Conservation (phyloP, 164 flowering plant species). For the Vitis cinerea region DNA sequence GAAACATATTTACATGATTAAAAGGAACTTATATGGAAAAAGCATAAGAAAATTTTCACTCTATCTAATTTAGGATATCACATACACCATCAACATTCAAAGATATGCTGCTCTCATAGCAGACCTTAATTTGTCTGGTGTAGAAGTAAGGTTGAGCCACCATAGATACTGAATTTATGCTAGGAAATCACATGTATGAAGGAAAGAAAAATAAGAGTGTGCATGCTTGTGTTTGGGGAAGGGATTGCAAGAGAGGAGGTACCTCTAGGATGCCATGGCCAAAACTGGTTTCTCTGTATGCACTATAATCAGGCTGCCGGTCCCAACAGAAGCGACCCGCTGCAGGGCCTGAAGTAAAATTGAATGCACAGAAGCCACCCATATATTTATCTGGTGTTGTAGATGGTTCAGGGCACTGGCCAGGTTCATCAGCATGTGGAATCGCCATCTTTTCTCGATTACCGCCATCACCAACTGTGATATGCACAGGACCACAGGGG, state of each 20-base stretch:
- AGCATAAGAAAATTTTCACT: no score
- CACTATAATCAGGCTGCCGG: slow-evolving; percentile 92
- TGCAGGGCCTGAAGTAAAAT: slow-evolving; percentile 88
- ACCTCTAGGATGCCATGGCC: slow-evolving; percentile 97
- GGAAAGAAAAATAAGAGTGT: not conserved
- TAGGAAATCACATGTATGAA: not conserved
- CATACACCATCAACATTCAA: no score
- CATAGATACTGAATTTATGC: not conserved
- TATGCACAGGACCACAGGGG: slow-evolving; percentile 89
- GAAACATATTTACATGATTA: no score
- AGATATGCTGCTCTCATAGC: no score
- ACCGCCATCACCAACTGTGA: slow-evolving; percentile 87
- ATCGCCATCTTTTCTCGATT: slow-evolving; percentile 80
- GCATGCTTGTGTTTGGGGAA: no score
- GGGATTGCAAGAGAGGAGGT: slow-evolving; percentile 20
- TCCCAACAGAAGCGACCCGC: slow-evolving; percentile 88
- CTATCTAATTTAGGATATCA: no score
- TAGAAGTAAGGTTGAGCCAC: no score
- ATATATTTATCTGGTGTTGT: slow-evolving; percentile 59
- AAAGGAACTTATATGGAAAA: no score
- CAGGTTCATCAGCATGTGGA: slow-evolving; percentile 82
- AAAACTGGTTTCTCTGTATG: slow-evolving; percentile 88
- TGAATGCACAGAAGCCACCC: slow-evolving; percentile 83
- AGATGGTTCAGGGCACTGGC: slow-evolving; percentile 78
- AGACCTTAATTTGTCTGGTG: no score